Conservation (phyloP, 2,329 filamentous ascomycete species). For the Epichloe scottii region DNA sequence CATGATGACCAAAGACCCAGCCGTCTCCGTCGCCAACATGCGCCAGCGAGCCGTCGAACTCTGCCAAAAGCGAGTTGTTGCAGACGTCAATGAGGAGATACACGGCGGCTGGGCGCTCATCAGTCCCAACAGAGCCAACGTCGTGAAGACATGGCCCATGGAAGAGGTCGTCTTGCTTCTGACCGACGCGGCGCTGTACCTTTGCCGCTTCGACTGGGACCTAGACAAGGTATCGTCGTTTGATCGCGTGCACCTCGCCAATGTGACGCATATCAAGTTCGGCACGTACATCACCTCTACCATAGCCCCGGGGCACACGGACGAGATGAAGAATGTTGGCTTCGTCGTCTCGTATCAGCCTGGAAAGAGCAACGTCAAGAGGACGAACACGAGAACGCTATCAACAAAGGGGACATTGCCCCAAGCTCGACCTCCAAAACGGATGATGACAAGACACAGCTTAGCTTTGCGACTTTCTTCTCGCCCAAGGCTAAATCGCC, state of each 20-base stretch:
- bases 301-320: constrained; percentile 61
- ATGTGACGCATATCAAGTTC: constrained; percentile 59
- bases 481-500: constrained; percentile 22
- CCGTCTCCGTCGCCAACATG: constrained; percentile 72
- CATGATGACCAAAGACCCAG: constrained; percentile 87
- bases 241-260: constrained; percentile 68
- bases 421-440: constrained; percentile 12
- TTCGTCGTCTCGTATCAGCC: constrained; percentile 69
- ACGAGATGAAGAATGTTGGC: constrained; percentile 72
- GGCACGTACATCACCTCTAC: constrained; percentile 89
- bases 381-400: constrained; percentile 78
- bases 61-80: constrained; percentile 74
- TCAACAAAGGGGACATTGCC: constrained; percentile 33
- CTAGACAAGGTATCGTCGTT: constrained; percentile 90
- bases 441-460: constrained; percentile 15
- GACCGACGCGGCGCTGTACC: constrained; percentile 74
- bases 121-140: constrained; percentile 60
- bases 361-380: constrained; percentile 55
- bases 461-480: constrained; percentile 30
- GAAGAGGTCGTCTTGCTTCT: constrained; percentile 82
- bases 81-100: constrained; percentile 71
- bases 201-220: constrained; percentile 88
- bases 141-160: constrained; percentile 58
- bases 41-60: constrained; percentile 83
- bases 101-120: constrained; percentile 82